Percentiles rank a stretch among this genome's conserved stretches.
phyloP scores from a whole-genome alignment of 2,329 filamentous ascomycete genomes.

The Stemphylium lycopersici region DNA sequence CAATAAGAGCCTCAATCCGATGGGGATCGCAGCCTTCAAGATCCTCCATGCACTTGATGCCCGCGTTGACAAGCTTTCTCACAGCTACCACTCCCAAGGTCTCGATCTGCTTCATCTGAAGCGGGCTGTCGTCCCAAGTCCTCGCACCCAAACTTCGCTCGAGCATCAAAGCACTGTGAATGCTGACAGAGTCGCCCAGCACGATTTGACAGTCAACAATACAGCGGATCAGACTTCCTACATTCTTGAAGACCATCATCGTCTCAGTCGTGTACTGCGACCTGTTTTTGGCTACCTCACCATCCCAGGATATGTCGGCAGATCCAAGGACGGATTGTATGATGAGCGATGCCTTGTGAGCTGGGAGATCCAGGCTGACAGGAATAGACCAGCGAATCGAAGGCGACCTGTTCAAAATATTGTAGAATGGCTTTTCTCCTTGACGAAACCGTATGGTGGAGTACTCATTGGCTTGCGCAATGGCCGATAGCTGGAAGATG shows the following conservation, averaged over 20 bases:
- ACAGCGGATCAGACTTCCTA: constrained; percentile 74
- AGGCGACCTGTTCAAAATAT: constrained; percentile 71
- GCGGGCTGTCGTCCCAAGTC: constrained; percentile 80
- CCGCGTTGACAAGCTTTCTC: constrained; percentile 73
- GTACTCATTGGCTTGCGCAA: constrained; percentile 75
- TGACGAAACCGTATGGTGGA: constrained; percentile 72
- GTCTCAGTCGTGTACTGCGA: constrained; percentile 67
- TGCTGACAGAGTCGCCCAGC: constrained; percentile 68
- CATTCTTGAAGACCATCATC: constrained; percentile 68
- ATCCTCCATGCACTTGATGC: constrained; percentile 73
- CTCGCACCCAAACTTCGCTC: constrained; percentile 76
- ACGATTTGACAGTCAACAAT: constrained; percentile 74
- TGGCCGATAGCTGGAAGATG: constrained; percentile 62
- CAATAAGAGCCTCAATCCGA: constrained; percentile 77
- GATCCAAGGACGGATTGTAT: constrained; percentile 77
- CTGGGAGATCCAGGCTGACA: constrained; percentile 66
- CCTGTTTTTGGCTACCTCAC: constrained; percentile 62
- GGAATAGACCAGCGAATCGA: constrained; percentile 75
- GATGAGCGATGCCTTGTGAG: constrained; percentile 78
- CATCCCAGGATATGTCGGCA: constrained; percentile 61
- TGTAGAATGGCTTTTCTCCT: constrained; percentile 72
- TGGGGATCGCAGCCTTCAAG: constrained; percentile 70
- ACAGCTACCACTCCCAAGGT: constrained; percentile 77
- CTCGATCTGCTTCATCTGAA: constrained; percentile 83
- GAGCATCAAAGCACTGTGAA: constrained; percentile 75